Base-by-base conservation (phyloP, 1,139 yeast genomes). In the Blastobotrys apis region DNA sequence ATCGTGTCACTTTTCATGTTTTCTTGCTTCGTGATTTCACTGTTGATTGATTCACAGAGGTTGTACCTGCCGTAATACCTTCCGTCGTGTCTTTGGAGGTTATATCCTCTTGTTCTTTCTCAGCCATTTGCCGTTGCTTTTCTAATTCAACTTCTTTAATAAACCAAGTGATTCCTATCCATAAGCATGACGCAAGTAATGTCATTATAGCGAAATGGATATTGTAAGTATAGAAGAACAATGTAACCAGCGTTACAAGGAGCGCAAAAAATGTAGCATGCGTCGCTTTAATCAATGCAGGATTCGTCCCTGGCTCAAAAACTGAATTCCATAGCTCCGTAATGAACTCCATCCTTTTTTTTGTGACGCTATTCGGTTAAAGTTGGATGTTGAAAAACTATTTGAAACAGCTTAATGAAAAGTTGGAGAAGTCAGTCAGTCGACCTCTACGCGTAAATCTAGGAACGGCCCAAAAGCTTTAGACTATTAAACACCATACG, bases 281-380 rank as follows among this genome's bases (percentile, higher is more conserved):
- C 0, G 94, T 84, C 8, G 97, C 97, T 34, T 75, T 72, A 15
- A 88, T 72, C 43, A 92, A 73, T 0, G 94, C 88, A 0, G 97
- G 97, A 0, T 92, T 77, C 0, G 95, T 79, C 1, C 98, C 98
- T 1, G 97, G 97, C n/a, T 90, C 83, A 64, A 90, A 84, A 25
- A 92, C 77, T 5, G 95, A 84, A 49, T 84, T 81, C 97, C 97
- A 90, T 39, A 92, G 73, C 29, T 84, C 94, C 20, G 67, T 73
- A 33, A 84, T 27, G 42, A 65, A 64, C 8, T 47, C 47, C 42
- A 55, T 45, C 16, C 38, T 37, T 5, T 9, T 19, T 34, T 29
- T n/a, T n/a, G n/a, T n/a, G n/a, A n/a, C n/a, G n/a, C n/a, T n/a
- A 4, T 15, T 9, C 29, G 26, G 36, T 16, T 5, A 10, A 19